Percentiles rank a stretch among this genome's conserved stretches.
Conservation (phyloP, 108 stramenopile species). For the Pseudonitzschia multistriata region DNA sequence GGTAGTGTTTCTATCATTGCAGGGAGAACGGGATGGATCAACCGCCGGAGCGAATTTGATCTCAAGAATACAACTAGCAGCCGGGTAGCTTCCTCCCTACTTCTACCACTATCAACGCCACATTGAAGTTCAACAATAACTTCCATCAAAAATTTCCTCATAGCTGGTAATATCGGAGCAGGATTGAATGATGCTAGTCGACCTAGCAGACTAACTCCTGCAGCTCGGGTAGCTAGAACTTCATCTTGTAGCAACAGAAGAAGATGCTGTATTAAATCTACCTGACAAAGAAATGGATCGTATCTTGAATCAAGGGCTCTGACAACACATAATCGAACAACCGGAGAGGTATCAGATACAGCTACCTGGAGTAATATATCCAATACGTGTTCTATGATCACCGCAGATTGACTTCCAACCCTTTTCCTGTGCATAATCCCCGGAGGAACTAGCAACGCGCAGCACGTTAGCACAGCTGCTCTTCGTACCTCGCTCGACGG, state of each 20-base stretch:
- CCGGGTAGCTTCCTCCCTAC: conserved; percentile 75
- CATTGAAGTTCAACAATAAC: conserved; percentile 78
- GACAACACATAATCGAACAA: conserved; percentile 85
- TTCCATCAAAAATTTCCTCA: conserved; percentile 70
- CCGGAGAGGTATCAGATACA: conserved; percentile 81
- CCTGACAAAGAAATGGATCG: conserved; percentile 81
- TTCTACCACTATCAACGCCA: conserved; percentile 66
- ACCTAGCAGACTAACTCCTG: conserved; percentile 82
- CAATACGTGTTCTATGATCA: conserved; percentile 82
- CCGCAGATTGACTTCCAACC: conserved; percentile 52
- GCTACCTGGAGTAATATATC: conserved; percentile 72
- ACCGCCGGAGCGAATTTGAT: conserved; percentile 65
- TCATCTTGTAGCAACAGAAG: conserved; percentile 91
- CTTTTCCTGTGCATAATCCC: conserved; percentile 34
- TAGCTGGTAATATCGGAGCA: conserved; percentile 73
- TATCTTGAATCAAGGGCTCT: conserved; percentile 80
- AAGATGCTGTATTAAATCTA: conserved; percentile 76
- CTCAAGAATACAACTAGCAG: conserved; percentile 78
- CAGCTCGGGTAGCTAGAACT: conserved; percentile 70
- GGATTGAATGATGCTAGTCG: conserved; percentile 85
- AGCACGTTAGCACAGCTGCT: conserved; percentile 83
- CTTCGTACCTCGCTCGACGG: conserved; percentile 74
- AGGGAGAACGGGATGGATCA: conserved; percentile 73
- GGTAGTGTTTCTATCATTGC: conserved; percentile 70
- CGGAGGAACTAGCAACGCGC: conserved; percentile 71